Evolutionary conservation across 164 flowering plant species (phyloP), one percentile per base, ranked within the genome.

Genomic region (Berberis vulgaris): DNA sequence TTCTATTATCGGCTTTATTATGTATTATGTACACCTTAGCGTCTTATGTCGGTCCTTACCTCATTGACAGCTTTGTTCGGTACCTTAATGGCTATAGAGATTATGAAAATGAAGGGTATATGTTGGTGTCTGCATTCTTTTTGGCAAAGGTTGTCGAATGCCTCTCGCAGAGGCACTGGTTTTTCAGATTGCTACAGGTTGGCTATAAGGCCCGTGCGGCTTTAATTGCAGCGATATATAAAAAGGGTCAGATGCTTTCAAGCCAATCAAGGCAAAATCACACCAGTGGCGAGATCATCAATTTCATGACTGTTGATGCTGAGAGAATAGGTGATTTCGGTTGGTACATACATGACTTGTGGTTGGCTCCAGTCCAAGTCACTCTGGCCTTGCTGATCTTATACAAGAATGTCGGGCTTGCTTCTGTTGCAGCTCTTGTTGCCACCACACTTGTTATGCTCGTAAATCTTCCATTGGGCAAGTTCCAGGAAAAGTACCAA

Each of bases 301-400:
- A 84, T 63, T 57, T 74, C 50, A 79, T 82, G 76, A 57, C 76
- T 1, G 83, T 84, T n/a, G 88, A 84, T 73, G 84, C 81, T 2
- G 75, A 80, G 62, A 74, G 83, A 52, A 68, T 84, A 4, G 80
- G 78, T 0, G 69, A 62, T 2, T 82, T 82, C 52, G 60, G 70
- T 65, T 72, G 80, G 81, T 77, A 65, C 61, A 47, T 84, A 70
- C 82, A 81, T 42, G 77, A 74, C n/a, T 54, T 73, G 0, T 84
- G 86, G 88, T 50, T 74, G 65, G 70, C 74, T 4, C 52, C 73
- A 2, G 0, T 82, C 2, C 84, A 84, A 65, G 60, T 84, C 26
- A 50, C n/a, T 13, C 41, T 84, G 46, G 84, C 85, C 3, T 55
- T 82, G 49, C 1, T 56, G n/a, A 69, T 82, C 7, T 60, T 84